Conservation (phyloP, 2,329 filamentous ascomycete species). For the Cordyceps militaris region DNA sequence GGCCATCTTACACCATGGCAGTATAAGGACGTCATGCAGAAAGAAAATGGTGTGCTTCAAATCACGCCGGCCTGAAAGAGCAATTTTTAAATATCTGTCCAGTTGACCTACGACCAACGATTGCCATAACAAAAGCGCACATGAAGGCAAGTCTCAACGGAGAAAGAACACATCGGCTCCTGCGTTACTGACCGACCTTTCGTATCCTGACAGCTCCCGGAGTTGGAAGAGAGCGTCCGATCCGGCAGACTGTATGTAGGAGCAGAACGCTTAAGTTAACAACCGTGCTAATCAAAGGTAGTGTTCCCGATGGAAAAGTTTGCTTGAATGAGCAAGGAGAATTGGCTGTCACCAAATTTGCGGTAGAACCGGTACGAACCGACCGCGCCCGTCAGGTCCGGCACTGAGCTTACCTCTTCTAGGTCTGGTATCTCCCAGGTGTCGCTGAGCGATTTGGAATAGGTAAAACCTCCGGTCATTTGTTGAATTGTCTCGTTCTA, state of each 20-base stretch:
- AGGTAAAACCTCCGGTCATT: slow-evolving; percentile 34
- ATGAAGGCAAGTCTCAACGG: slow-evolving; percentile 56
- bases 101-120: slow-evolving; percentile 83
- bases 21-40: slow-evolving; percentile 70
- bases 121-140: slow-evolving; percentile 84
- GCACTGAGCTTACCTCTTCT: slow-evolving; percentile 7
- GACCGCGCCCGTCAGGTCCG: slow-evolving; percentile 23
- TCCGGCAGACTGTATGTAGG: slow-evolving; percentile 61
- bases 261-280: slow-evolving; percentile 12
- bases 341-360: slow-evolving; percentile 90
- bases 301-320: slow-evolving; percentile 74
- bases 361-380: slow-evolving; percentile 81
- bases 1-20: slow-evolving; percentile 82
- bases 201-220: slow-evolving; percentile 54
- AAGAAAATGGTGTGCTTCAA: slow-evolving; percentile 53
- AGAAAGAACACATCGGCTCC: neutral
- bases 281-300: slow-evolving; percentile 17
- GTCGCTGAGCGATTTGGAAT: slow-evolving; percentile 92
- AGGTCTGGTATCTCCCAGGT: slow-evolving; percentile 75
- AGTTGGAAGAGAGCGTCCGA: slow-evolving; percentile 82
- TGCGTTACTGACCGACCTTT: neutral
- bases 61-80: neutral
- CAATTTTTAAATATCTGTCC: slow-evolving; percentile 12
- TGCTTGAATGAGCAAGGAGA: slow-evolving; percentile 82
- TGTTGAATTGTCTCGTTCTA: neutral